Conservation (phyloP, 768 basidiomycete species). For the Leucocoprinus leucothites region DNA sequence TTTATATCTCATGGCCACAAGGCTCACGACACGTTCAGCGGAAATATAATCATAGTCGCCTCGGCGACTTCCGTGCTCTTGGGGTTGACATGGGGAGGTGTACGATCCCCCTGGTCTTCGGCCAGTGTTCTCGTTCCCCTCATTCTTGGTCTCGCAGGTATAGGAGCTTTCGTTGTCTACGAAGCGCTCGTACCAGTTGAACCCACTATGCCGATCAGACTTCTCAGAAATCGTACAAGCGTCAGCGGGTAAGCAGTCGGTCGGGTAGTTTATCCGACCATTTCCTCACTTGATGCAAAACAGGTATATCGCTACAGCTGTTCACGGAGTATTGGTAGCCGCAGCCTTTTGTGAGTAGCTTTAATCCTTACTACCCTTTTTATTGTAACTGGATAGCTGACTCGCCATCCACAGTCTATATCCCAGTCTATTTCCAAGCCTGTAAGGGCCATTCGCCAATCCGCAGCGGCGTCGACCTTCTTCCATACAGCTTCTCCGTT, state of each 20-base stretch:
- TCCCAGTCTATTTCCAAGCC: slow-evolving; percentile 47
- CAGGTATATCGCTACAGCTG: slow-evolving; percentile 29
- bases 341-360: slow-evolving; percentile 9
- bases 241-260: slow-evolving; percentile 28
- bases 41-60: slow-evolving; percentile 37
- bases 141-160: slow-evolving; percentile 34
- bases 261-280: background rate
- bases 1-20: background rate
- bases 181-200: slow-evolving; percentile 29
- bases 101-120: slow-evolving; percentile 38
- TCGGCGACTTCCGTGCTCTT: slow-evolving; percentile 30
- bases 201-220: slow-evolving; percentile 17
- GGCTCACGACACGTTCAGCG: slow-evolving; percentile 22
- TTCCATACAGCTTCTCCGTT: slow-evolving; percentile 29
- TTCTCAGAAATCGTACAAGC: slow-evolving; percentile 32
- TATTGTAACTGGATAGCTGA: slow-evolving; percentile 12
- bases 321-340: slow-evolving; percentile 18
- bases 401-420: slow-evolving; percentile 23
- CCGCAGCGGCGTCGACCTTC: slow-evolving; percentile 32
- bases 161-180: slow-evolving; percentile 37
- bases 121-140: slow-evolving; percentile 41
- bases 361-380: background rate
- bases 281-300: slow-evolving; percentile 16
- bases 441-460: slow-evolving; percentile 34
- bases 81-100: slow-evolving; percentile 49